A percentile compares a stretch with the other conserved stretches of the same genome.
Evolutionary conservation across 108 stramenopile species (phyloP).

Genomic region (Thalassiosira profunda): DNA sequence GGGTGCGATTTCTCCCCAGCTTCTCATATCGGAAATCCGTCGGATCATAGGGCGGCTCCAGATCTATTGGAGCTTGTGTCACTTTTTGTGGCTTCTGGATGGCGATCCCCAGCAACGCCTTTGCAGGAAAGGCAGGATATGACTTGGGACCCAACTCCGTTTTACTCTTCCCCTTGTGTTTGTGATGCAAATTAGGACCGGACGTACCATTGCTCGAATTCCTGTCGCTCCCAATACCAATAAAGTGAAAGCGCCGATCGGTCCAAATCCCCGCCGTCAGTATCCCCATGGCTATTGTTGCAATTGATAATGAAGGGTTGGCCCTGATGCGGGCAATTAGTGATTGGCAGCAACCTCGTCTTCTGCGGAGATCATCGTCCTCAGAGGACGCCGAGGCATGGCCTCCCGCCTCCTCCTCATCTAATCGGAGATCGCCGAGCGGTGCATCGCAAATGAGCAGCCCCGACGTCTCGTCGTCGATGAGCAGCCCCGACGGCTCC

Average conservation of each 20-base stretch:
- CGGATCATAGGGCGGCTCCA: slow-evolving; percentile 1
- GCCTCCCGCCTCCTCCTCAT: neutral
- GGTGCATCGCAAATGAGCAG: too few relatives aligned
- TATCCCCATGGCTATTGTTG: neutral
- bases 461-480: too few relatives aligned
- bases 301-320: neutral
- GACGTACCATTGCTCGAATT: too few relatives aligned
- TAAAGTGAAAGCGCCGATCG: neutral
- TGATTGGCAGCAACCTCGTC: neutral
- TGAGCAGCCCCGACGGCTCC: too few relatives aligned
- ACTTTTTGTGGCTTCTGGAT: neutral
- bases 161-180: neutral
- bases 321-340: neutral
- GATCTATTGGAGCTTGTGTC: neutral
- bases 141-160: neutral
- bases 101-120: slow-evolving; percentile 12
- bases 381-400: neutral
- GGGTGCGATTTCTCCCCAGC: slow-evolving; percentile 3
- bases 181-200: too few relatives aligned
- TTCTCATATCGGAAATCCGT: slow-evolving; percentile 16
- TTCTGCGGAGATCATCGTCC: neutral
- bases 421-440: too few relatives aligned
- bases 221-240: too few relatives aligned
- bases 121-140: slow-evolving; percentile 18
- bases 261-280: neutral